Evolutionary conservation across 2,329 filamentous ascomycete genomes (phyloP).

Genomic region (Penicillium aurantiogriseum): DNA sequence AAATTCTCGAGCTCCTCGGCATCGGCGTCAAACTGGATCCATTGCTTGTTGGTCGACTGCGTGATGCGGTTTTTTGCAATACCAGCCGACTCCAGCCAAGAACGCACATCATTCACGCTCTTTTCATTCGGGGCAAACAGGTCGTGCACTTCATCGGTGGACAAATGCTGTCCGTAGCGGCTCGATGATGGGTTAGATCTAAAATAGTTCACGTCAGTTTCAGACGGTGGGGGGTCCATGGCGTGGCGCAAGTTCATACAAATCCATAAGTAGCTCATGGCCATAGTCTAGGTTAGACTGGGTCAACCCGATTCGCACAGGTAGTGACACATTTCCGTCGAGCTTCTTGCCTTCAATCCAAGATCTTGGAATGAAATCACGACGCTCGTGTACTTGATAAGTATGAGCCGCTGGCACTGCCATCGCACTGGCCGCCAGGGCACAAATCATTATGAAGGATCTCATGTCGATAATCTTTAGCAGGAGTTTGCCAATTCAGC

Average conservation of each 20-base stretch:
- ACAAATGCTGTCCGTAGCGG: constrained; percentile 37
- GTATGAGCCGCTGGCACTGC: constrained; percentile 24
- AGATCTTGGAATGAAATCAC: constrained; percentile 26
- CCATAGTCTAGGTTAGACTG: constrained; percentile 31
- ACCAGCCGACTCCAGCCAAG: constrained; percentile 30
- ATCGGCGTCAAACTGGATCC: constrained; percentile 43
- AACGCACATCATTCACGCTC: constrained; percentile 29
- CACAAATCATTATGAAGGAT: constrained; percentile 23
- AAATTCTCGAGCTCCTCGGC: constrained; percentile 40
- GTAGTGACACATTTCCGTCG: constrained; percentile 21
- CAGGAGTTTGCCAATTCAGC: background rate
- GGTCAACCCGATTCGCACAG: constrained; percentile 28
- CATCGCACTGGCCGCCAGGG: constrained; percentile 17
- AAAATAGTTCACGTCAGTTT: background rate
- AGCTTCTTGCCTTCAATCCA: constrained; percentile 30
- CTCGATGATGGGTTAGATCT: constrained; percentile 39
- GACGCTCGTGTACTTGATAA: constrained; percentile 34
- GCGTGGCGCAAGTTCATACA: constrained; percentile 21
- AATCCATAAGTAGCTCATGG: constrained; percentile 33
- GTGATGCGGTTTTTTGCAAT: constrained; percentile 26
- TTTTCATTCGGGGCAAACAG: constrained; percentile 37
- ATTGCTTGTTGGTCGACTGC: constrained; percentile 36
- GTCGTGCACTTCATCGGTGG: constrained; percentile 33
- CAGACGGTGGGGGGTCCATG: background rate
- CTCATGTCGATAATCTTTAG: constrained; percentile 21